Evolutionary conservation across 2,329 filamentous ascomycete species (phyloP), one percentile per base, ranked within the genome.

Genomic region (Beauveria sp.): DNA sequence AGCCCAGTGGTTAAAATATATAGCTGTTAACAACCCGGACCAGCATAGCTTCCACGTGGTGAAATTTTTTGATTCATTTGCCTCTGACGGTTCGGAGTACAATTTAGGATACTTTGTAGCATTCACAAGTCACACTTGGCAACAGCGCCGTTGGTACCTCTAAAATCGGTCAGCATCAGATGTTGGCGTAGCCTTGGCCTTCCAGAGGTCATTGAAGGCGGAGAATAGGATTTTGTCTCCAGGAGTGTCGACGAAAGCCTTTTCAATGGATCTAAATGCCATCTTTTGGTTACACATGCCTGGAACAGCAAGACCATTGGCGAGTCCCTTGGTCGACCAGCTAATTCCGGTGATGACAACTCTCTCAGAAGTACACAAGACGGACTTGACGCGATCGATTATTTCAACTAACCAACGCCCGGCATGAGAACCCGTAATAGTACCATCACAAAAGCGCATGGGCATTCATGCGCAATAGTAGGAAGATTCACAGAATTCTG

Each of bases 261-360:
- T 68, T 71, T 82, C 84, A 68, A 96, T 83, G 26, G 86, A 87
- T 6, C 75, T 71, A 41, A 96, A 72, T 12, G 91, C 91, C 24
- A 73, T 71, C 12, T 76, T 70, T 72, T 96, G 91, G 65, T 92
- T 85, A 12, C 79, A 75, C n/a, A 76, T 67, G 14, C 85, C 84
- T 0, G 91, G 88, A 2, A 92, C 77, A n/a, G 90, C 90, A 20
- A 70, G 69, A 2, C 84, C 84, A 70, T 94, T 92, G 57, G 79
- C 63, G 14, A 77, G 66, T 20, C 91, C 91, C 66, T 83, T 73
- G 71, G 83, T 85, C 47, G 91, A 91, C 91, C 91, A 96, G 55
- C 92, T 92, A 3, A 88, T 87, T 77, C 96, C 92, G 1, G 90
- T 91, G 66, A 96, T 85, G 43, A 93, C 78, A 37, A 89, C 80